Percentiles rank a stretch among this genome's conserved stretches.
These are phyloP conservation scores for Sporothrix schenckii DNA, from an alignment of 2,329 filamentous ascomycete genomes.

Conservation along the genomic window DNA sequence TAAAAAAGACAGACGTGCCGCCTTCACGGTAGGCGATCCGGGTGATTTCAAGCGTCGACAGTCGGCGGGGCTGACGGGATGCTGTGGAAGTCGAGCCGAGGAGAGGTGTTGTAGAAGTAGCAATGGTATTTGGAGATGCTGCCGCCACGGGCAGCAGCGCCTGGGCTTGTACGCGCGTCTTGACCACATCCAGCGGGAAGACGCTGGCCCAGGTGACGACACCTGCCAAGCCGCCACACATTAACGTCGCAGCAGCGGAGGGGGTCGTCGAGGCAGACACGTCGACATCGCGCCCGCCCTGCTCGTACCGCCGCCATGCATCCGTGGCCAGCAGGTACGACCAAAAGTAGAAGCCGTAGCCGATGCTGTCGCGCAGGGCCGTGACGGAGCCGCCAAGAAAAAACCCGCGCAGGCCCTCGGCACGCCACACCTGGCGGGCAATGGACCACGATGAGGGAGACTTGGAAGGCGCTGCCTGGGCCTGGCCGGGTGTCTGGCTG, in stretches of 20 bases:
- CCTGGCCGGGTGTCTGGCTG: slow-evolving; percentile 9
- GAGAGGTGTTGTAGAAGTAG: slow-evolving; percentile 41
- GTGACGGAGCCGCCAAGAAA: slow-evolving; percentile 84
- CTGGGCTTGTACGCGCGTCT: slow-evolving; percentile 88
- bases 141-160: slow-evolving; percentile 39
- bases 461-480: not conserved
- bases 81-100: slow-evolving; percentile 38
- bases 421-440: slow-evolving; percentile 61
- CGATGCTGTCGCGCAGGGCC: slow-evolving; percentile 78
- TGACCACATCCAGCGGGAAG: slow-evolving; percentile 89
- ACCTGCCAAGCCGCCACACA: slow-evolving; percentile 86
- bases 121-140: slow-evolving; percentile 27
- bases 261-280: not conserved
- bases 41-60: slow-evolving; percentile 65
- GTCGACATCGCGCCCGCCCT: slow-evolving; percentile 26
- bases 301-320: slow-evolving; percentile 36
- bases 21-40: slow-evolving; percentile 66
- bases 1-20: slow-evolving; percentile 67
- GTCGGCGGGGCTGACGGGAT: slow-evolving; percentile 25
- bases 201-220: slow-evolving; percentile 87
- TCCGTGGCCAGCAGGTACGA: slow-evolving; percentile 78
- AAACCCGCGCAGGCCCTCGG: slow-evolving; percentile 65
- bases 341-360: slow-evolving; percentile 99
- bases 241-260: slow-evolving; percentile 58
- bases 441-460: slow-evolving; percentile 63